Evolutionary conservation across 129 eudicot species (phyloP).

Genomic region (Kitagawia praeruptora): DNA sequence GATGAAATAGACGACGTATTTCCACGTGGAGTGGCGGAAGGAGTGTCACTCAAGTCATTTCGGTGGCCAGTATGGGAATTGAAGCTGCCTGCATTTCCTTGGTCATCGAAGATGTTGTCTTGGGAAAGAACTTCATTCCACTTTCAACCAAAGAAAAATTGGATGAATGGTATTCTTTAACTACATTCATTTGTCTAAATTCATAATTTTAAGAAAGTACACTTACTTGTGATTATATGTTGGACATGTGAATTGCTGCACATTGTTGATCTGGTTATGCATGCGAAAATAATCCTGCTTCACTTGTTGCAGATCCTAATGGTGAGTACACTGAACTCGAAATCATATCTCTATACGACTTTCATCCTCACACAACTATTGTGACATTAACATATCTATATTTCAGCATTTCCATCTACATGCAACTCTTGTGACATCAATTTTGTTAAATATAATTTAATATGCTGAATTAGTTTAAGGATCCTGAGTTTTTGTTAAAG

Average conservation of each 20-base stretch:
- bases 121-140: constrained; percentile 5
- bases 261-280: constrained; percentile 14
- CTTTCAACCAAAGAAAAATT: constrained; percentile 9
- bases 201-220: background rate
- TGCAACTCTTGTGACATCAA: background rate
- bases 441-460: too few species aligned
- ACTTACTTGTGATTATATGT: background rate
- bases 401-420: background rate
- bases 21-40: constrained; percentile 7
- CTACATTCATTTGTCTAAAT: background rate
- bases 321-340: constrained; percentile 19
- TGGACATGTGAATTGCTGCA: constrained; percentile 8
- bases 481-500: background rate
- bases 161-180: constrained; percentile 6
- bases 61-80: background rate
- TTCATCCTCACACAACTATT: background rate
- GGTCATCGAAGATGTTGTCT: constrained; percentile 10
- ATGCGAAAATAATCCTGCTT: constrained; percentile 2
- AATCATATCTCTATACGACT: background rate
- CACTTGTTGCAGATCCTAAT: constrained; percentile 33
- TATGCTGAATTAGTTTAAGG: background rate
- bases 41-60: constrained; percentile 3
- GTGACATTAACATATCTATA: background rate
- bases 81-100: constrained; percentile 1
- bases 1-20: too few species aligned